Evolutionary conservation across 495 filamentous ascomycete species (phyloP), one percentile per base, ranked within the genome.

Genomic region (Poronia punctata): DNA sequence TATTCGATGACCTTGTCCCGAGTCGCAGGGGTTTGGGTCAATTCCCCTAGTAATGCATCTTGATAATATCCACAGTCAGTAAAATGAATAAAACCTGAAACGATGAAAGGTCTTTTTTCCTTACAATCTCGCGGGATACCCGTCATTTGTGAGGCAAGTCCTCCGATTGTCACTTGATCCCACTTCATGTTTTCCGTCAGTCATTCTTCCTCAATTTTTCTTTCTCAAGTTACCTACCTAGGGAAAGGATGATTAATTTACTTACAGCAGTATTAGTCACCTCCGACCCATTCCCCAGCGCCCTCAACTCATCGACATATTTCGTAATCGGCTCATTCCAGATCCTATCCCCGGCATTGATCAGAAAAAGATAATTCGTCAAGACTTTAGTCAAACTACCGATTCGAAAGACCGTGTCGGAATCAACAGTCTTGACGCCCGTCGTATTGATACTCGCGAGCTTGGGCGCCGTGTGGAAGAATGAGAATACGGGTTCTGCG

Each of bases 121-220:
- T 36, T 31, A 66, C 63, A 67, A 45, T 66, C 63, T 24, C 71
- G 59, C 7, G 68, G 67, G 24, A 78, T 57, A 0, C 72, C 75
- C 6, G 74, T 60, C 31, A 71, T 54, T 35, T 80, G 76, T 17
- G 65, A 66, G 1, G 73, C 74, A 27, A 81, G 53, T 11, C 71
- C 68, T 3, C 74, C 70, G 17, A 80, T 57, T 0, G 75, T 80
- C 9, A 79, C 57, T 2, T 75, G 63, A 5, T 74, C 61, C 78
- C 78, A 81, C 12, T n/a, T n/a, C n/a, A n/a, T n/a, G n/a, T n/a
- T n/a, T n/a, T n/a, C n/a, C n/a, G n/a, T n/a, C n/a, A n/a, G n/a
- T n/a, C n/a, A n/a, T n/a, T n/a, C n/a, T n/a, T n/a, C n/a, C n/a
- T n/a, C n/a, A n/a, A n/a, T n/a, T n/a, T n/a, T n/a, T n/a, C n/a